These are phyloP conservation scores for Pythium brachiatum DNA, from an alignment of 352 stramenopile species.

Conservation along the genomic window DNA sequence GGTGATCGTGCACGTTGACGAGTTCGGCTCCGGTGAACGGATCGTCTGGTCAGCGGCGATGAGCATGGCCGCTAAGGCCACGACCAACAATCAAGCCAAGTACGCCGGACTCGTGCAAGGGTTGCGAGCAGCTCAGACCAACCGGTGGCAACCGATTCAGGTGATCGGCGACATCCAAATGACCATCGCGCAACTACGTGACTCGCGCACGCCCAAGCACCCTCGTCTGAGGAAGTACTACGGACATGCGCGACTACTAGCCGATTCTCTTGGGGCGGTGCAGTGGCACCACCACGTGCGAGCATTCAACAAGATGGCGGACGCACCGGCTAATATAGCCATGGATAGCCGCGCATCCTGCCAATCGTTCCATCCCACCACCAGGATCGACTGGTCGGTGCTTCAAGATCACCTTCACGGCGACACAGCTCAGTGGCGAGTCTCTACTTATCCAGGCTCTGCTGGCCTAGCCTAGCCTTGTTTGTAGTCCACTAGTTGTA, in stretches of 20 bases:
- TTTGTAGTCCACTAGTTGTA: too few relatives aligned
- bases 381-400: too few relatives aligned
- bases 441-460: too few relatives aligned
- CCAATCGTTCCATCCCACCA: neutral
- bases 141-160: neutral
- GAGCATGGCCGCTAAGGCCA: neutral
- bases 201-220: neutral
- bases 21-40: neutral
- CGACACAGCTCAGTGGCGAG: too few relatives aligned
- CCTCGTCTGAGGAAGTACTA: neutral
- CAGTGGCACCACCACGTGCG: neutral
- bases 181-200: neutral
- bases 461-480: too few relatives aligned
- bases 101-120: neutral
- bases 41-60: too few relatives aligned
- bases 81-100: slow-evolving; percentile 5
- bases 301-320: neutral
- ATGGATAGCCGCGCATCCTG: neutral
- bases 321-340: neutral
- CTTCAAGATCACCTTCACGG: too few relatives aligned
- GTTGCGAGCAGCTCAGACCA: neutral
- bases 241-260: neutral
- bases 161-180: neutral
- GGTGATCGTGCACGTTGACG: neutral
- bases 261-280: neutral